A percentile compares a stretch with the other conserved stretches of the same genome.
Conservation (phyloP, 352 stramenopile species). For the Halophytophthora batemanensis region DNA sequence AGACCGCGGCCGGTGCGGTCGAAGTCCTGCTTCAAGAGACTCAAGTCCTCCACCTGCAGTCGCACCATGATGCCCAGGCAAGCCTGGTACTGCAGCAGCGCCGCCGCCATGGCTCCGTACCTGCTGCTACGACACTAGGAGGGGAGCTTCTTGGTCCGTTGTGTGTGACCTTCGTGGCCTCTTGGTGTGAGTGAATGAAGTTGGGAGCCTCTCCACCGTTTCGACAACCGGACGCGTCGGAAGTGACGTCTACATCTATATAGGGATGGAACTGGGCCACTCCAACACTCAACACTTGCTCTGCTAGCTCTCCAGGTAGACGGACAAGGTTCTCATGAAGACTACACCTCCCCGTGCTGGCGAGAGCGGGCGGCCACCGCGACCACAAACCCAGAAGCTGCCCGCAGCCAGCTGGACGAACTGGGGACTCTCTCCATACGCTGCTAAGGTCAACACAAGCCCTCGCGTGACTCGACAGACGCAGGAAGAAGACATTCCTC, state of each 20-base stretch:
- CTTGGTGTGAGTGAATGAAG: too few relatives aligned
- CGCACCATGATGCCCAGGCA: slow-evolving; percentile 79
- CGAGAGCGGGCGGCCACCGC: slow-evolving; percentile 16
- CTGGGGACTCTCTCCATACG: slow-evolving; percentile 19
- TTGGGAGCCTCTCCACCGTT: too few relatives aligned
- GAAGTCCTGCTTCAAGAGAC: slow-evolving; percentile 64
- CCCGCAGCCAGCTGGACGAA: slow-evolving; percentile 13
- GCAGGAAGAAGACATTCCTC: slow-evolving; percentile 4
- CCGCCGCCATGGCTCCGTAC: slow-evolving; percentile 38
- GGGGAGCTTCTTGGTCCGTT: background rate
- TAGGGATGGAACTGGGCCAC: too few relatives aligned
- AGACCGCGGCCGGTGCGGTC: slow-evolving; percentile 51
- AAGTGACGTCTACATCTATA: too few relatives aligned
- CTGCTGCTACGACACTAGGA: background rate
- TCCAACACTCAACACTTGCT: too few relatives aligned
- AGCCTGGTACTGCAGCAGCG: slow-evolving; percentile 68
- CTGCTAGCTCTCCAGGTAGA: background rate
- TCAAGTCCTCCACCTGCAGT: slow-evolving; percentile 66
- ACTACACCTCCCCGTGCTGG: background rate
- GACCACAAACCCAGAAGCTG: slow-evolving; percentile 19
- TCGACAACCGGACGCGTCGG: too few relatives aligned
- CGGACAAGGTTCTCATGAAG: slow-evolving; percentile 5
- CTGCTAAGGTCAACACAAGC: slow-evolving; percentile 20
- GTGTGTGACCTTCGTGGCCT: background rate
- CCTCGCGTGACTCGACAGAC: slow-evolving; percentile 28